Conservation (phyloP, 345 rosid species). For the Cochlearia excelsa region DNA sequence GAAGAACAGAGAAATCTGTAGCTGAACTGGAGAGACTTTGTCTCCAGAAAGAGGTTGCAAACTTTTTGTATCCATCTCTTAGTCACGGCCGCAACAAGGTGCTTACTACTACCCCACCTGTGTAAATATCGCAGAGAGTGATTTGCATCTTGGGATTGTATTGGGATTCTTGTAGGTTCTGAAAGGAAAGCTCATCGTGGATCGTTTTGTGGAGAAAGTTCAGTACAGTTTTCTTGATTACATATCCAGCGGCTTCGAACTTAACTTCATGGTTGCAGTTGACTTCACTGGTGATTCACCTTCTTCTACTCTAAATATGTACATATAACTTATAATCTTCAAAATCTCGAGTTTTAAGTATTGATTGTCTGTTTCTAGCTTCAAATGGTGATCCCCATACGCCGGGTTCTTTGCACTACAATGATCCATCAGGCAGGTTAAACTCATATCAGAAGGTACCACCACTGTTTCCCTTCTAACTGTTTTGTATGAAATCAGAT, state of each 20-base stretch:
- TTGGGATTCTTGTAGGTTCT: conserved; percentile 43
- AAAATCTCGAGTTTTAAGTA: neutral
- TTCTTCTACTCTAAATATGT: conserved; percentile 10
- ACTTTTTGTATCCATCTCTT: conserved; percentile 45
- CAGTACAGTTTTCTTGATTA: conserved; percentile 80
- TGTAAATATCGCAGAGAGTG: neutral
- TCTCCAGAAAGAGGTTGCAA: conserved; percentile 45
- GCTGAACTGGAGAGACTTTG: conserved; percentile 63
- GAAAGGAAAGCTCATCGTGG: conserved; percentile 76
- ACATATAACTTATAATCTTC: neutral
- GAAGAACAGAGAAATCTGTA: conserved; percentile 66
- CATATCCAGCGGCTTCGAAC: conserved; percentile 76
- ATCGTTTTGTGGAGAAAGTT: conserved; percentile 55
- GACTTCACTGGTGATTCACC: conserved; percentile 73
- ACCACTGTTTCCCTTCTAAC: neutral
- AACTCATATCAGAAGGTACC: conserved; percentile 77
- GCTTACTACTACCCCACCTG: conserved; percentile 8
- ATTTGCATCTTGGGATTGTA: conserved; percentile 1
- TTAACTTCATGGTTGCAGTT: conserved; percentile 88
- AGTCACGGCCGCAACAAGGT: conserved; percentile 59
- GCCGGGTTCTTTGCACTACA: conserved; percentile 74
- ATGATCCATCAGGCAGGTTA: conserved; percentile 67
- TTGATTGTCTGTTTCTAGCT: conserved; percentile 43
- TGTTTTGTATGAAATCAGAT: neutral
- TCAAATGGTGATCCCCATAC: conserved; percentile 78